Evolutionary conservation across 192 early-diverging fungal genomes (phyloP).

Genomic region (Umbelopsis ramanniana): DNA sequence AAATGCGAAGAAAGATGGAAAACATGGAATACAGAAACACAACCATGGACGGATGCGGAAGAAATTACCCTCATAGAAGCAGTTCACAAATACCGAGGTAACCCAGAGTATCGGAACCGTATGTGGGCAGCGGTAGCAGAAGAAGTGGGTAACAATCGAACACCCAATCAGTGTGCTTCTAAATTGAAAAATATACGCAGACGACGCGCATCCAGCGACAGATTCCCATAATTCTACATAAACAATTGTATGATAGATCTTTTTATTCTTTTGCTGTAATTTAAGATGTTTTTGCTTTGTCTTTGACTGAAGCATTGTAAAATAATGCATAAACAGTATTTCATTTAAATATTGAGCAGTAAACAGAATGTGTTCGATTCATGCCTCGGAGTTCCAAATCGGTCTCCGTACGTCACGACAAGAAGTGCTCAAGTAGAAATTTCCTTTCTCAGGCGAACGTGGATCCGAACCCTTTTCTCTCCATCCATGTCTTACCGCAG

Average conservation of each 20-base stretch:
- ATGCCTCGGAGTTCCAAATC: constrained; percentile 17
- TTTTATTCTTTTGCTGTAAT: not conserved
- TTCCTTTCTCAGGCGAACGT: constrained; percentile 18
- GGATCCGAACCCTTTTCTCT: constrained; percentile 10
- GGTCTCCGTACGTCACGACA: constrained; percentile 12
- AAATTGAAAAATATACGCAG: not conserved
- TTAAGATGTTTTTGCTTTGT: not conserved
- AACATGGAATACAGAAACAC: not conserved
- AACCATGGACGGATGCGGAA: constrained; percentile 25
- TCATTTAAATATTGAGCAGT: no score
- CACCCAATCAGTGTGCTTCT: not conserved
- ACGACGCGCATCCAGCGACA: not conserved
- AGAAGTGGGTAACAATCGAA: constrained; percentile 2
- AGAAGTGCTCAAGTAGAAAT: not conserved
- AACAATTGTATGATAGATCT: not conserved
- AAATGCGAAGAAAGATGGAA: constrained; percentile 28
- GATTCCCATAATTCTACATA: not conserved
- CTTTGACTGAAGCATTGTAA: not conserved
- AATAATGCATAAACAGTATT: no score
- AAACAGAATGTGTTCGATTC: not conserved
- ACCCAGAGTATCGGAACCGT: not conserved
- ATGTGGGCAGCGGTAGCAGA: not conserved
- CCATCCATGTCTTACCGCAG: constrained; percentile 21
- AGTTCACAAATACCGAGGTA: constrained; percentile 21
- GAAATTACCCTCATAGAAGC: constrained; percentile 23